Evolutionary conservation across 2,329 filamentous ascomycete species (phyloP), one percentile per base, ranked within the genome.

Genomic region (Nothophaeocryptopus gaeumannii): DNA sequence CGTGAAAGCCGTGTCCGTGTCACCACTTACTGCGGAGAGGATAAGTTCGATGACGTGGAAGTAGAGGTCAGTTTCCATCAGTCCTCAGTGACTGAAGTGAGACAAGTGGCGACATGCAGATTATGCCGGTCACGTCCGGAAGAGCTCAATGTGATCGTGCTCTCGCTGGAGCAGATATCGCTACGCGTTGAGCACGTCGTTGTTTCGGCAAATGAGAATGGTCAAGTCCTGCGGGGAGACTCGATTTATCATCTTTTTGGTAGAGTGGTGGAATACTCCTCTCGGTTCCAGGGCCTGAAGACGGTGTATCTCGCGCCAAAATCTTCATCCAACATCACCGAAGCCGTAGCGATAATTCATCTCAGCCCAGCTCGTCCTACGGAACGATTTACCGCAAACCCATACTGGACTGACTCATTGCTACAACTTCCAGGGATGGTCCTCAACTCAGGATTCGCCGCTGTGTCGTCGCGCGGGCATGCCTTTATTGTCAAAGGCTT

Each of bases 301-400:
- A 32, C 45, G 12, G 16, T 14, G 3, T 31, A 39, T 30, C n/a
- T 50, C 33, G 20, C 14, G 7, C n/a, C n/a, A n/a, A n/a, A n/a
- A n/a, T n/a, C n/a, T n/a, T n/a, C n/a, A n/a, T 7, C 11, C 13
- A 16, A 39, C n/a, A n/a, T 39, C 7, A 8, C 8, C 8, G 37
- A 39, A 7, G 37, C 37, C 11, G 37, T 14, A 30, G 39, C 39
- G 29, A 12, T 15, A 5, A 32, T 39, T 13, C 10, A 29, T 3
- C n/a, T 39, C 2, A 13, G 29, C 20, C n/a, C 33, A 26, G 16
- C 16, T 14, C 15, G 14, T 5, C 13, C 5, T n/a, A 10, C 34
- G 11, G 67, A 67, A 26, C 54, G 42, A 8, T 69, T 64, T 62
- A 58, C 57, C 20, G 54, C 59, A 2, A 63, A 67, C 2, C 70